Evolutionary conservation across 2,329 filamentous ascomycete genomes (phyloP), one percentile per base, ranked within the genome.

Genomic region (Incumbomyces lentus): DNA sequence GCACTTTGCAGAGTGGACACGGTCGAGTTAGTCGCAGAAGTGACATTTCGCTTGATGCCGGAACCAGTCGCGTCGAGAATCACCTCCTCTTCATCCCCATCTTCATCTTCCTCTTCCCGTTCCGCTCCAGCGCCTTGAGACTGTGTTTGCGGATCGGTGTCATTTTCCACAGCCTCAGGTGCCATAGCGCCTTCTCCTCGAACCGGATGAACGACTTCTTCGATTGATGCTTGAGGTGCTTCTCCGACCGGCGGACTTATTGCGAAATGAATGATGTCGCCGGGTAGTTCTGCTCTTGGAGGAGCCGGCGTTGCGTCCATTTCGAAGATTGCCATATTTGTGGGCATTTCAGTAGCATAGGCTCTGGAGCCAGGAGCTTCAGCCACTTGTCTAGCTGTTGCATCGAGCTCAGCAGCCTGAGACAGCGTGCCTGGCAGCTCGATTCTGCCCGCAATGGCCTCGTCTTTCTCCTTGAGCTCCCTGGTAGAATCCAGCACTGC

Each of bases 221-320:
- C 33, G 54, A 49, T 33, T 4, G 48, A 31, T n/a, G 60, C 56
- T n/a, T 49, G 32, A 17, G 62, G 49, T 39, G 58, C 55, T 32
- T 68, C 65, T 22, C 65, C 64, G 1, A 59, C 43, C 10, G 61
- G 58, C 36, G 62, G 59, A 17, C 59, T 60, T 12, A 62, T 42
- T 6, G 59, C 54, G 19, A 64, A 54, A 26, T 62, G 58, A 41
- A 64, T 58, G 36, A 57, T 45, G 55, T 69, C 62, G 6, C 52
- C 62, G 18, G 61, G 52, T n/a, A 68, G 55, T 46, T 68, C 66
- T 30, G 53, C 60, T 14, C 57, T 49, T n/a, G 62, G 62, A 30
- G 46, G 44, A 16, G 53, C 50, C 8, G 66, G 63, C 31, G 64
- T 64, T 29, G 59, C 59, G 40, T 58, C 49, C 13, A 71, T 58